Evolutionary conservation across 495 filamentous ascomycete species (phyloP), one percentile per base, ranked within the genome.

Genomic region (Lichina pygmaea): DNA sequence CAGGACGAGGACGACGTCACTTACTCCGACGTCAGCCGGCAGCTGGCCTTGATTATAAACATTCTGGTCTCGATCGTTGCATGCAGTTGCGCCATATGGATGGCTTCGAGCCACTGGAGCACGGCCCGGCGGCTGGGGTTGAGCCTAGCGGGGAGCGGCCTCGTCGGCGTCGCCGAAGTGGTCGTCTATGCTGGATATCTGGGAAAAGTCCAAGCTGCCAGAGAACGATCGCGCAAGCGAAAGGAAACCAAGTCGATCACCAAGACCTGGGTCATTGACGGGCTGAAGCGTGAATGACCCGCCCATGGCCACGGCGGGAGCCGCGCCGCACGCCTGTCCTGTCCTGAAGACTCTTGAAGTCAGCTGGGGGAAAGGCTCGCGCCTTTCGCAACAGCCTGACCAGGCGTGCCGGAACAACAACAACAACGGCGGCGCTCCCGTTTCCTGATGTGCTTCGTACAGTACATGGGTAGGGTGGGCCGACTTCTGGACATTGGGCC

Each of bases 111-210:
- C 32, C 70, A 67, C 58, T 84, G 78, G 79, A 73, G 67, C 48
- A 72, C 73, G 5, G 75, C 81, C 0, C 63, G 69, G 34, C 57
- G 81, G 44, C 56, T 86, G 39, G 79, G 73, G 12, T 58, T 82
- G 15, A 78, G 75, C 34, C 66, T 86, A 62, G 66, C 66, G 8
- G 74, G 77, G 4, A 77, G 73, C 46, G 55, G 71, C 3, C 49
- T 81, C 15, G 81, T 94, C 17, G 85, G 77, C 4, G 63, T 91
- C 41, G 86, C 84, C 6, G 89, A 97, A 58, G 77, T 89, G 8
- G 75, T 76, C 17, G 72, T 95, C 36, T 94, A 95, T 58, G 73
- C 70, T 9, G 81, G 83, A 7, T 97, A 93, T 61, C 58, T 92
- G 39, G 67, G 75, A 61, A 75, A 84, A 54, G 60, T 93, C 31